Percentiles rank a stretch among this genome's conserved stretches.
These are phyloP conservation scores for Marasmius fiardii DNA, from an alignment of 1,284 basidiomycete genomes.

Conservation along the genomic window DNA sequence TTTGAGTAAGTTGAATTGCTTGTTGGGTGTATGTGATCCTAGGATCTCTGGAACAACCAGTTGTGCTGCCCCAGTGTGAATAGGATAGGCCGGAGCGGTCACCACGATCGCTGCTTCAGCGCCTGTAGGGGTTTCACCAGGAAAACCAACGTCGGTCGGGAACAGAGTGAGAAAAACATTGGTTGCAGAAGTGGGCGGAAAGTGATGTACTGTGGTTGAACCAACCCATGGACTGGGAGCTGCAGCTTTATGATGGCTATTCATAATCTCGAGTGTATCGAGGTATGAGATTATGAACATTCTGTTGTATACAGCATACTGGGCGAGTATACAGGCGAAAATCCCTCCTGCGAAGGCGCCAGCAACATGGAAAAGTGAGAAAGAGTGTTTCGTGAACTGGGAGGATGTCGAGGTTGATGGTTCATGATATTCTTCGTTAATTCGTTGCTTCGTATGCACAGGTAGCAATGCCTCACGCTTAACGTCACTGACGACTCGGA, in stretches of 20 bases:
- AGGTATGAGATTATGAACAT: slow-evolving; percentile 4
- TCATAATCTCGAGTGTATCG: slow-evolving; percentile 1
- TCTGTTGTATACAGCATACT: slow-evolving; percentile 34
- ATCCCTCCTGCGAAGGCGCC: slow-evolving; percentile 42
- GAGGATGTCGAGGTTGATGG: slow-evolving; percentile 13
- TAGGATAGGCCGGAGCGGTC: slow-evolving; percentile 75
- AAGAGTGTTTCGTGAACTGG: slow-evolving; percentile 20
- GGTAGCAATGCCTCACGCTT: slow-evolving; percentile 36
- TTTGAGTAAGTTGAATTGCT: slow-evolving; percentile 60
- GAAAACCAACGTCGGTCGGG: slow-evolving; percentile 75
- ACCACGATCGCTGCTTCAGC: slow-evolving; percentile 75
- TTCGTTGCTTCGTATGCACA: slow-evolving; percentile 19
- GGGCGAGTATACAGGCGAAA: slow-evolving; percentile 37
- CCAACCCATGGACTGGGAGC: slow-evolving; percentile 62
- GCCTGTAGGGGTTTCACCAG: slow-evolving; percentile 82
- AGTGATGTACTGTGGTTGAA: slow-evolving; percentile 65
- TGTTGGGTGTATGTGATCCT: slow-evolving; percentile 25
- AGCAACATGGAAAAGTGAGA: slow-evolving; percentile 33
- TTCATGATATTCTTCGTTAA: slow-evolving; percentile 13
- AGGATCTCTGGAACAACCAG: slow-evolving; percentile 48
- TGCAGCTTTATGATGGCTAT: slow-evolving; percentile 16
- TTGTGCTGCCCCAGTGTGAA: slow-evolving; percentile 67
- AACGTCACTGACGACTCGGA: slow-evolving; percentile 18
- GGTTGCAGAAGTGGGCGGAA: slow-evolving; percentile 67
- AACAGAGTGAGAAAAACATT: slow-evolving; percentile 68